Evolutionary conservation across 192 early-diverging fungal species (phyloP).

Genomic region (Entrophospora sp.): DNA sequence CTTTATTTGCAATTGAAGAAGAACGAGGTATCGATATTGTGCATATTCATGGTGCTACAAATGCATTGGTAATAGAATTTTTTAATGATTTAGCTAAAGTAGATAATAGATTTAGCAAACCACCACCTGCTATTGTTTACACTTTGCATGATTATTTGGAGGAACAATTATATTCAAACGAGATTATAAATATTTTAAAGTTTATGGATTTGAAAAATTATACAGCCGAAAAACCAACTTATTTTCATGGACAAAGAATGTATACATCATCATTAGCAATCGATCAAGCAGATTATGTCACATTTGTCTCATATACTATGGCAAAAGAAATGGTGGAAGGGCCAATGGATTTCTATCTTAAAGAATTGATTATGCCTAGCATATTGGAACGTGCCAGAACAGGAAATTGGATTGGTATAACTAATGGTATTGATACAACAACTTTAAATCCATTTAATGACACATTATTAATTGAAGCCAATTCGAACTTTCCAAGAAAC

Average conservation of each 20-base stretch:
- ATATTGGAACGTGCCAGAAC: conserved; percentile 34
- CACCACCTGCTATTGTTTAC: conserved; percentile 41
- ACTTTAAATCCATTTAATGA: conserved; percentile 40
- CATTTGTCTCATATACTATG: conserved; percentile 45
- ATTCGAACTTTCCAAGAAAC: conserved; percentile 33
- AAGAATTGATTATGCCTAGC: conserved; percentile 44
- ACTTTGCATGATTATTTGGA: conserved; percentile 54
- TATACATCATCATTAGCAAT: conserved; percentile 43
- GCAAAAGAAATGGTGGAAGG: conserved; percentile 48
- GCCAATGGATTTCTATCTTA: conserved; percentile 42
- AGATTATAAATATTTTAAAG: conserved; percentile 35
- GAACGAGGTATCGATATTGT: conserved; percentile 38
- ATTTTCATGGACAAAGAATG: conserved; percentile 38
- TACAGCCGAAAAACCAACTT: conserved; percentile 27
- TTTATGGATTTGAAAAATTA: conserved; percentile 36
- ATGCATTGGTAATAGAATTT: conserved; percentile 40
- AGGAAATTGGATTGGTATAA: conserved; percentile 42
- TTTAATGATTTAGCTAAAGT: conserved; percentile 28
- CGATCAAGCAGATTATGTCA: conserved; percentile 40
- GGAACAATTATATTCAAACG: conserved; percentile 46
- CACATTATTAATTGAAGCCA: conserved; percentile 20
- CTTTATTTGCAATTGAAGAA: conserved; percentile 35
- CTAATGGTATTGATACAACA: conserved; percentile 44
- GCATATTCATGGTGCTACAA: conserved; percentile 49
- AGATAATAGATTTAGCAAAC: conserved; percentile 28